Evolutionary conservation across 1,284 basidiomycete species (phyloP), one percentile per base, ranked within the genome.

Genomic region (Cutaneotrichosporon sp.): DNA sequence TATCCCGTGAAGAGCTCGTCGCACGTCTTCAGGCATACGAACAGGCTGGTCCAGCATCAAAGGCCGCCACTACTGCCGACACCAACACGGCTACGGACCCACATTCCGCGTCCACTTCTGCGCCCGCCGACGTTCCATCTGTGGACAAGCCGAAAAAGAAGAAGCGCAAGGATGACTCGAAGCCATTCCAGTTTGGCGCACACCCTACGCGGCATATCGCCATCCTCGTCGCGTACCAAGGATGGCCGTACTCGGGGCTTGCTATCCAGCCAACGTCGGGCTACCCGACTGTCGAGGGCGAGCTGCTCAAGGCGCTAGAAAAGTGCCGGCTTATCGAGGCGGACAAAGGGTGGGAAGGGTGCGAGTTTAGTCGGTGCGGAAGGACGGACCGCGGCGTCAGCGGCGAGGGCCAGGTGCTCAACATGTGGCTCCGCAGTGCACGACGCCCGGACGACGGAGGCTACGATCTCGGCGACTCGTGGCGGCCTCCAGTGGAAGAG

Each of bases 371-470:
- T 65, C 80, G 85, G 55, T 97, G 94, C 74, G 94, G 94, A 12
- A 77, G 96, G 62, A 99, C 94, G 21, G 94, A 99, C 78, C 80
- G 86, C 35, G 94, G 96, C 0, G 94, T 99, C 46, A 93, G 89
- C 68, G 90, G 88, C 38, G 89, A 88, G 7, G 92, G 91, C 1
- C 94, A 98, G 72, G 93, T 98, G 34, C 80, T 97, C 38, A 90
- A 88, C 49, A 78, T 99, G 1, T 94, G 89, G 87, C 82, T 94
- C 15, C 77, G 90, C 59, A 90, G 87, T 69, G 68, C 57, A 54
- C 52, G 71, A 42, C 46, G 48, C 42, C 46, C 38, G 8, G 62
- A 55, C 18, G 69, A 68, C 52, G 70, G 63, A 44, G 68, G 68
- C 4, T 56, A 49, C 30, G 49, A 60, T 21, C 51, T 69, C 26